phyloP scores from a whole-genome alignment of 371 early-diverging fungal genomes.

The Apophysomyces elegans region DNA sequence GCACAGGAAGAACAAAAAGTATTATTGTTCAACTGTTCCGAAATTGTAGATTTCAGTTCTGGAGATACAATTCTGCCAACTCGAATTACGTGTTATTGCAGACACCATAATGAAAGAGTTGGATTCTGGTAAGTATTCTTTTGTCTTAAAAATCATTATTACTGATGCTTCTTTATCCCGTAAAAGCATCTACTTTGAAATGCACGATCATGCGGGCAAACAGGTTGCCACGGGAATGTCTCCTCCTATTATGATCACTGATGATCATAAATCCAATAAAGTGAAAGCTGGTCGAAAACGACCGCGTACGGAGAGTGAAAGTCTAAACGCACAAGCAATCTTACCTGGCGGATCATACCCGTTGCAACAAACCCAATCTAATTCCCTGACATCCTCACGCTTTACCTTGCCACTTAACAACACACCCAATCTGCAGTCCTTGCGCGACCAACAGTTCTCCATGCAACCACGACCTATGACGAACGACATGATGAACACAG shows the following conservation, averaged over 20 bases:
- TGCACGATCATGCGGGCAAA: slow-evolving; percentile 69
- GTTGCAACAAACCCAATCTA: background rate
- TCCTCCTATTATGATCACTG: slow-evolving; percentile 95
- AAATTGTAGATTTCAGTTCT: slow-evolving; percentile 85
- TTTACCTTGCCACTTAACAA: slow-evolving; percentile 6
- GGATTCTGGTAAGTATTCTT: slow-evolving; percentile 72
- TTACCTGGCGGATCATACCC: slow-evolving; percentile 15
- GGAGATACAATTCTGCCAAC: slow-evolving; percentile 92
- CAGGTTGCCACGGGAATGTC: slow-evolving; percentile 83
- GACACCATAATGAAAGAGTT: slow-evolving; percentile 90
- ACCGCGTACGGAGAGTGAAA: slow-evolving; percentile 42
- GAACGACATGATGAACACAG: slow-evolving; percentile 7
- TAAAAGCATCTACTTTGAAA: slow-evolving; percentile 69
- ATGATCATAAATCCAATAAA: slow-evolving; percentile 93
- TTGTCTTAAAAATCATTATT: background rate
- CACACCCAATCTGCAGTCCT: slow-evolving; percentile 8
- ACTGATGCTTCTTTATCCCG: background rate
- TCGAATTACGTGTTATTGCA: slow-evolving; percentile 94
- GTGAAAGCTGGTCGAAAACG: slow-evolving; percentile 56
- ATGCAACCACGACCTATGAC: slow-evolving; percentile 26
- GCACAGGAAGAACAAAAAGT: slow-evolving; percentile 74
- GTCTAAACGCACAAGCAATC: slow-evolving; percentile 19
- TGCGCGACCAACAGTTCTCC: slow-evolving; percentile 22
- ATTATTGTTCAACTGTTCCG: slow-evolving; percentile 87
- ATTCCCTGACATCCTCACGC: slow-evolving; percentile 3